A percentile compares a stretch with the other conserved stretches of the same genome.
phyloP scores from a whole-genome alignment of 305 asterid species.

The Coffea humblotiana region DNA sequence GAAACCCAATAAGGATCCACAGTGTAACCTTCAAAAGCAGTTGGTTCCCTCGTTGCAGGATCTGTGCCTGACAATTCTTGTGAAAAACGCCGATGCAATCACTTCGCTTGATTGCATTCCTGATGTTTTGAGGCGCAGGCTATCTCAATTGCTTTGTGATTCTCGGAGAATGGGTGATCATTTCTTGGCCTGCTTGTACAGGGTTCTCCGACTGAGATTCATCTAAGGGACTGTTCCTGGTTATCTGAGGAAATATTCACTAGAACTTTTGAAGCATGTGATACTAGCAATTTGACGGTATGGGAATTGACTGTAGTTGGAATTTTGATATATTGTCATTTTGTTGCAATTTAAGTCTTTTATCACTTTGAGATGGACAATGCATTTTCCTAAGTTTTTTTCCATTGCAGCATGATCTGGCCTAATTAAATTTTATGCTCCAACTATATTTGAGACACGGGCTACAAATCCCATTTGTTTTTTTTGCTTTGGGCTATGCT shows the following conservation, averaged over 20 bases:
- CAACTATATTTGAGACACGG: neutral
- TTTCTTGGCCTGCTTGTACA: constrained; percentile 60
- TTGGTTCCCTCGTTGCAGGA: constrained; percentile 60
- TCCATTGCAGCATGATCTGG: neutral
- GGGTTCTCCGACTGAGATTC: constrained; percentile 80
- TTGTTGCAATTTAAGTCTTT: neutral
- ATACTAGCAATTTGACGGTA: constrained; percentile 64
- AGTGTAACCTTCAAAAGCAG: constrained; percentile 36
- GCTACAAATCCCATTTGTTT: neutral
- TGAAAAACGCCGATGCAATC: constrained; percentile 71
- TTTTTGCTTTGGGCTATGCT: neutral
- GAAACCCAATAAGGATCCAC: constrained; percentile 51
- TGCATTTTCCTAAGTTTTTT: neutral
- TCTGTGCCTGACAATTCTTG: constrained; percentile 65
- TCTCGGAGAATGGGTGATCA: constrained; percentile 59
- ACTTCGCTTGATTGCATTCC: constrained; percentile 78
- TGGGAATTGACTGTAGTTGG: constrained; percentile 14
- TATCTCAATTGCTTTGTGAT: constrained; percentile 72
- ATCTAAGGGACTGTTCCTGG: constrained; percentile 86
- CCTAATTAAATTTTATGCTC: constrained; percentile 1
- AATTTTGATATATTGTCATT: neutral
- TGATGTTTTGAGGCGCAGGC: constrained; percentile 68
- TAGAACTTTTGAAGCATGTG: constrained; percentile 51
- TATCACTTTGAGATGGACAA: neutral
- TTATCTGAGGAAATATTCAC: constrained; percentile 66